Conservation (phyloP, 345 rosid genomes). For the Barbarea vulgaris region DNA sequence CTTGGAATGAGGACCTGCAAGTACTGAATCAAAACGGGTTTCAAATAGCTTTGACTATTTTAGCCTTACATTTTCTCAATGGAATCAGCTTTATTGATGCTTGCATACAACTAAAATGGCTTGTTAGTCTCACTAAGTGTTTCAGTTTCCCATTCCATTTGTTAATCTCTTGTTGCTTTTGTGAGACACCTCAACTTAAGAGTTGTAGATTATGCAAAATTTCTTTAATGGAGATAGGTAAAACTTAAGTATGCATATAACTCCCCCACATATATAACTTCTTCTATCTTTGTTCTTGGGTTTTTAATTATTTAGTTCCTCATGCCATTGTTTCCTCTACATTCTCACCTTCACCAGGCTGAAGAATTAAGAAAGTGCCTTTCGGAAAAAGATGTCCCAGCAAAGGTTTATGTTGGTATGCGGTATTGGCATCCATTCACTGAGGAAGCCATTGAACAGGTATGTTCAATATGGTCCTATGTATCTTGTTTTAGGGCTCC, state of each 20-base stretch:
- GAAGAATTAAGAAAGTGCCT: constrained; percentile 88
- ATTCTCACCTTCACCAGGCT: constrained; percentile 55
- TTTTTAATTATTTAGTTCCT: neutral
- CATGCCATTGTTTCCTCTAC: constrained; percentile 10
- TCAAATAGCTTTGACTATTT: neutral
- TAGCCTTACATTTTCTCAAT: neutral
- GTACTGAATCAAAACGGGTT: neutral
- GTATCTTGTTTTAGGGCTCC: neutral
- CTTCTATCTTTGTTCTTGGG: neutral
- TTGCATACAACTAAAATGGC: neutral
- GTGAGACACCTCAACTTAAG: constrained; percentile 19
- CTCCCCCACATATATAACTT: neutral
- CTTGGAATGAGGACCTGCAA: neutral
- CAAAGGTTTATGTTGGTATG: constrained; percentile 97
- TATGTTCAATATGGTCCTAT: constrained; percentile 28
- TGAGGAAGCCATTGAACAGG: constrained; percentile 98
- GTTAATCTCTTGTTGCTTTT: neutral
- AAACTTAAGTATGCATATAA: neutral
- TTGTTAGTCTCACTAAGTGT: neutral
- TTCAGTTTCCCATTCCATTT: neutral
- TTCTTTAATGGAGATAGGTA: neutral
- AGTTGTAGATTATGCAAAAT: neutral
- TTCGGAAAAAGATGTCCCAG: constrained; percentile 80
- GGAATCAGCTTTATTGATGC: neutral
- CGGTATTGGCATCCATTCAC: constrained; percentile 99